phyloP scores from a whole-genome alignment of 352 stramenopile species.

The Globisporangium middletonii region DNA sequence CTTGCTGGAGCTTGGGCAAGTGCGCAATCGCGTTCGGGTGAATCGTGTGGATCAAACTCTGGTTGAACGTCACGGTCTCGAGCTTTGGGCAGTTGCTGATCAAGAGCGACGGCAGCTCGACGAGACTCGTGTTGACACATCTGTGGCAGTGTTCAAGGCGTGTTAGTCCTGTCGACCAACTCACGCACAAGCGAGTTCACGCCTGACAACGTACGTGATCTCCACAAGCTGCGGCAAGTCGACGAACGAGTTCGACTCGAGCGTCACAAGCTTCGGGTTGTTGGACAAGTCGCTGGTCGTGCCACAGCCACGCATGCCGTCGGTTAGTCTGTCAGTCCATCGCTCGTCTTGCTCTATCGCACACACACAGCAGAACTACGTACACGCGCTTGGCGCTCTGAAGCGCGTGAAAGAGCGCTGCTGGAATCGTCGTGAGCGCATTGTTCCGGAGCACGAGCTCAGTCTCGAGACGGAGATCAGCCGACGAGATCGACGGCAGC shows the following conservation, averaged over 20 bases:
- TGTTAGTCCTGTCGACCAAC: background rate
- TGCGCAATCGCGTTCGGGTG: constrained; percentile 23
- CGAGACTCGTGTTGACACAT: constrained; percentile 37
- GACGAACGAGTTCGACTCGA: constrained; percentile 43
- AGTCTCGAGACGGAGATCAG: constrained; percentile 22
- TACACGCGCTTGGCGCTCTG: constrained; percentile 33
- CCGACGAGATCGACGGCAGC: constrained; percentile 15
- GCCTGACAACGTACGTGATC: constrained; percentile 26
- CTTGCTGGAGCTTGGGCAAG: constrained; percentile 27
- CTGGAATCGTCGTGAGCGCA: constrained; percentile 29
- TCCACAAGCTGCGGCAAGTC: constrained; percentile 31
- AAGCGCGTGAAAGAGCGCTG: constrained; percentile 36
- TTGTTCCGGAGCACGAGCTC: constrained; percentile 48
- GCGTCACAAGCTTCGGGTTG: constrained; percentile 40
- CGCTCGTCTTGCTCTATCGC: too few relatives aligned
- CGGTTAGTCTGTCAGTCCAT: background rate
- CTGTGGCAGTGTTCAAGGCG: constrained; percentile 7
- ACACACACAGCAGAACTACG: constrained; percentile 2
- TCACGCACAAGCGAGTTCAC: background rate
- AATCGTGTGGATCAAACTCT: constrained; percentile 26
- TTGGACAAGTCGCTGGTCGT: constrained; percentile 38
- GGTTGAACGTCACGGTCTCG: constrained; percentile 31
- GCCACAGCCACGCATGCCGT: background rate
- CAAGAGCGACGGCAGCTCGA: constrained; percentile 23
- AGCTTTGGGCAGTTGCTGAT: constrained; percentile 35